phyloP scores from a whole-genome alignment of 1,284 basidiomycete genomes.

The Rhodotorula sp. region DNA sequence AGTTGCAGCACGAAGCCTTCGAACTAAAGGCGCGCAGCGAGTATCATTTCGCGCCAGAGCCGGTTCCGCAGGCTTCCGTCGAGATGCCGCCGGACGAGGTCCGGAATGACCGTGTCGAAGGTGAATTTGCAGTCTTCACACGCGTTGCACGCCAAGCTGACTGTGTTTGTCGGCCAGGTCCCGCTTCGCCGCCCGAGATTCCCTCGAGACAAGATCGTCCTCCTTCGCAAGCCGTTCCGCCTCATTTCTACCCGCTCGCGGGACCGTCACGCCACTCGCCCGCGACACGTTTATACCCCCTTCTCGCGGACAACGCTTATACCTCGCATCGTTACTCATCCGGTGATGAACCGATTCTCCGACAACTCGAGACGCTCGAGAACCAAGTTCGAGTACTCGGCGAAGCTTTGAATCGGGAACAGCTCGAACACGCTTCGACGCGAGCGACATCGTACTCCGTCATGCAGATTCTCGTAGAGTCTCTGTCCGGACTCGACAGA shows the following conservation, averaged over 20 bases:
- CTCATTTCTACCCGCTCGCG: neutral
- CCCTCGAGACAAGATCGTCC: neutral
- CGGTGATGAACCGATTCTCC: constrained; percentile 2
- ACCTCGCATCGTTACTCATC: neutral
- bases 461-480: constrained; percentile 11
- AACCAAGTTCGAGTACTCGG: constrained; percentile 11
- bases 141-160: too few species aligned
- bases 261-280: neutral
- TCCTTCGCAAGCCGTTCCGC: neutral
- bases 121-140: too few species aligned
- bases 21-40: neutral
- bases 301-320: neutral
- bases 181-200: neutral
- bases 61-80: neutral
- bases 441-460: constrained; percentile 6
- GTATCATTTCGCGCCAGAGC: neutral
- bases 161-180: too few species aligned
- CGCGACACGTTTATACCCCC: neutral
- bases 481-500: constrained; percentile 13
- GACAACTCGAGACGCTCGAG: constrained; percentile 18
- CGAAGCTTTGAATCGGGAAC: constrained; percentile 16
- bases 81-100: too few species aligned
- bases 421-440: constrained; percentile 16
- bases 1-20: neutral
- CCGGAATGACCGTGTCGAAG: neutral